Percentiles rank a stretch among this genome's conserved stretches.
These are phyloP conservation scores for Tetraselmis striata DNA, from an alignment of 139 green algal species.

Conservation along the genomic window DNA sequence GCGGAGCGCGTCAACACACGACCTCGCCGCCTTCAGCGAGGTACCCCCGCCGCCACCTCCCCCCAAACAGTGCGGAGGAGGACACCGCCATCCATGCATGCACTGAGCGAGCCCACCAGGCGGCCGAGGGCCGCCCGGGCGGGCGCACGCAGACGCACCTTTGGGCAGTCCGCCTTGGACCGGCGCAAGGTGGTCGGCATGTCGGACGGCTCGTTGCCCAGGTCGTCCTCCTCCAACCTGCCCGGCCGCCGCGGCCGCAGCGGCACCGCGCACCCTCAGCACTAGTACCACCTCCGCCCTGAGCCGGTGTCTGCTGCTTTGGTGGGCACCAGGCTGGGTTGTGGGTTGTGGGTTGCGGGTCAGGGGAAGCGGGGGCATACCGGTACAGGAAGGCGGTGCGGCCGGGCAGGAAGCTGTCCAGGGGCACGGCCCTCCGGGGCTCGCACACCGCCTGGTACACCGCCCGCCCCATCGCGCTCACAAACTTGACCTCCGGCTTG, in stretches of 20 bases:
- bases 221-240: not conserved
- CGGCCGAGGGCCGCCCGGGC: too few species aligned
- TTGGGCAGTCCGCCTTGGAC: conserved; percentile 82
- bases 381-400: conserved; percentile 84
- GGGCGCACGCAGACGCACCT: conserved; percentile 19
- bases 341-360: too few species aligned
- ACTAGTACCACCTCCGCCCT: conserved; percentile 25
- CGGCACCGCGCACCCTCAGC: too few species aligned
- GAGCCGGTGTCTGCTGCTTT: not conserved
- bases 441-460: conserved; percentile 59
- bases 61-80: too few species aligned
- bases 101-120: too few species aligned
- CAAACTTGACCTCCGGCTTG: conserved; percentile 36
- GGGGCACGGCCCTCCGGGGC: conserved; percentile 11
- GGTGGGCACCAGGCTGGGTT: not conserved
- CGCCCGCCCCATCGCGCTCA: conserved; percentile 31
- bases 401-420: conserved; percentile 63
- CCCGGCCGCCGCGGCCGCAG: too few species aligned
- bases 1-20: too few species aligned
- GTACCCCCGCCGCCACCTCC: too few species aligned
- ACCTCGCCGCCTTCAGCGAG: too few species aligned
- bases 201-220: conserved; percentile 20
- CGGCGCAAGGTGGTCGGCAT: conserved; percentile 81
- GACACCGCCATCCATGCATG: too few species aligned
- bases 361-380: too few species aligned